Evolutionary conservation across 2,329 filamentous ascomycete genomes (phyloP).

Genomic region (Colletotrichum eleusines): DNA sequence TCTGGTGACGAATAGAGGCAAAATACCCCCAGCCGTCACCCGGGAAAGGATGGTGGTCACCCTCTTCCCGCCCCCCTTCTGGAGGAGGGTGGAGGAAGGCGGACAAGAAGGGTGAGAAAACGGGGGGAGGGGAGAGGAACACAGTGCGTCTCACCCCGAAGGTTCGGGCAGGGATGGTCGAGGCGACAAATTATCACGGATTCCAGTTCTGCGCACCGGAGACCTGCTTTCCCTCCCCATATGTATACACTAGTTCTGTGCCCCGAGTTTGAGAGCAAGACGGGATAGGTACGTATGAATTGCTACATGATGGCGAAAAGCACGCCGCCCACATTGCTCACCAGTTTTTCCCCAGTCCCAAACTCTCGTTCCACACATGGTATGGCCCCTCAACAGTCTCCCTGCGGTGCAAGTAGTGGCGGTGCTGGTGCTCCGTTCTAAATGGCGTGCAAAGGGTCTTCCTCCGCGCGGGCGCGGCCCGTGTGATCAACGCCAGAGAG

Average conservation of each 20-base stretch:
- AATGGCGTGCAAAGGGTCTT: slow-evolving; percentile 2
- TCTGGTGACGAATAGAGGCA: background rate
- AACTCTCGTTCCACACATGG: background rate
- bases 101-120: background rate
- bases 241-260: too few relatives aligned
- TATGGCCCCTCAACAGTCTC: slow-evolving; percentile 9
- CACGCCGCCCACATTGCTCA: slow-evolving; percentile 1
- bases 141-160: background rate
- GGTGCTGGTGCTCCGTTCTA: background rate
- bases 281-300: too few relatives aligned
- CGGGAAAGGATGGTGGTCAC: background rate
- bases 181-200: slow-evolving; percentile 4
- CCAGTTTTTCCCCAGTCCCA: background rate
- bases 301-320: slow-evolving; percentile 5
- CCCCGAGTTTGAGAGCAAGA: background rate
- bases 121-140: background rate
- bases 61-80: background rate
- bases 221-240: background rate
- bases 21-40: background rate
- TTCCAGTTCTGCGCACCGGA: slow-evolving; percentile 3
- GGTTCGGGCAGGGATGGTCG: background rate
- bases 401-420: slow-evolving; percentile 6
- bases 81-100: background rate
- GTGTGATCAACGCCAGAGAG: background rate
- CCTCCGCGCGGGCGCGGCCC: slow-evolving; percentile 8